Evolutionary conservation across 176 grass and related monocot genomes (phyloP).

Genomic region (Hsuehochloa calcarea): DNA sequence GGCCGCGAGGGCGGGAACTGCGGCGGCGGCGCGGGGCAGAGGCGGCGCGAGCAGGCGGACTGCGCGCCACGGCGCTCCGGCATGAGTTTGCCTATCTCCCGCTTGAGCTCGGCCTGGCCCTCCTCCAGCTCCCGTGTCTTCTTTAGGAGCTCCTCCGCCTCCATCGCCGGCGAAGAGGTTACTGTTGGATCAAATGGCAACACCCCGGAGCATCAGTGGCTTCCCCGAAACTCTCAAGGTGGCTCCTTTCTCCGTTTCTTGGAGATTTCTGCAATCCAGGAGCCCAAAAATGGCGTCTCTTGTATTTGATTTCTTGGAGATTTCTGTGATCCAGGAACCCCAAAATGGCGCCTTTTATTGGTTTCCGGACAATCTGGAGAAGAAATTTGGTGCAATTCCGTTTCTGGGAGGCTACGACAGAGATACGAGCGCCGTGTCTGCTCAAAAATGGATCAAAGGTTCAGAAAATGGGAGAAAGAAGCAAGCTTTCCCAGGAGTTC

Average conservation of each 20-base stretch:
- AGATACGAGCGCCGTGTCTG: neutral
- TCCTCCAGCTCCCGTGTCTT: constrained; percentile 69
- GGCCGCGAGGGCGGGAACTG: constrained; percentile 18
- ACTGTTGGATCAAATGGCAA: constrained; percentile 22
- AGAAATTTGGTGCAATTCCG: neutral
- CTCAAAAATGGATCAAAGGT: neutral
- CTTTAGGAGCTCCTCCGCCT: constrained; percentile 50
- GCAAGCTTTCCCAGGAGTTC: neutral
- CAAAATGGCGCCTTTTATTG: neutral
- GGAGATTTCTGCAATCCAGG: neutral
- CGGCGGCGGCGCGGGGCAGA: constrained; percentile 34
- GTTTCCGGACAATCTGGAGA: neutral
- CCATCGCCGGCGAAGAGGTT: constrained; percentile 29
- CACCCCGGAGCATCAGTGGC: neutral
- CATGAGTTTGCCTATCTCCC: constrained; percentile 53
- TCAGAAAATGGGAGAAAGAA: neutral
- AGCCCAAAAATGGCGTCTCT: neutral
- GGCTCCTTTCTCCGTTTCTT: constrained; percentile 1
- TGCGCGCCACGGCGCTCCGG: constrained; percentile 22
- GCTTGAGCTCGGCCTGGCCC: constrained; percentile 61
- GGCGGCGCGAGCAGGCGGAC: constrained; percentile 28
- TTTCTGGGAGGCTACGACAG: neutral
- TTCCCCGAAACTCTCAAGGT: neutral
- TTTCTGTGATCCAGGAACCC: neutral
- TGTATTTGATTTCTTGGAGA: neutral